These are phyloP conservation scores for Breynia disticha DNA, from an alignment of 441 rosid genomes.

Conservation along the genomic window DNA sequence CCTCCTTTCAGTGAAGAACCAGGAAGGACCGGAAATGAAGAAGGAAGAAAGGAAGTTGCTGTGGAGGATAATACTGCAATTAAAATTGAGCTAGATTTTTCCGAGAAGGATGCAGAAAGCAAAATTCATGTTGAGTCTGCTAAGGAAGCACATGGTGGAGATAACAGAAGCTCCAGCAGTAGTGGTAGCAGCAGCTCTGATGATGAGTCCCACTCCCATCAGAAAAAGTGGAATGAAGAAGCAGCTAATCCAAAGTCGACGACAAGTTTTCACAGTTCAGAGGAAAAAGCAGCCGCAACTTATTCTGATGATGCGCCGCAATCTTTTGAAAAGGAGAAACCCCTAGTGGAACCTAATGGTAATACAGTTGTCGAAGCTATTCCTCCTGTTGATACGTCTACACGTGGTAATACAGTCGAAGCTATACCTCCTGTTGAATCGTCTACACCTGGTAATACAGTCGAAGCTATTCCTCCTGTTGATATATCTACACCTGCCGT, in stretches of 20 bases:
- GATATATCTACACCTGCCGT: constrained; percentile 18
- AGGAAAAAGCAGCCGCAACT: constrained; percentile 16
- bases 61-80: constrained; percentile 15
- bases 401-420: constrained; percentile 27
- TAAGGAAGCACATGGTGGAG: constrained; percentile 19
- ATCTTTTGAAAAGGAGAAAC: constrained; percentile 26
- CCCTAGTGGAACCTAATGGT: constrained; percentile 19
- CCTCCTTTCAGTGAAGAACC: constrained; percentile 23
- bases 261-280: constrained; percentile 5
- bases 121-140: constrained; percentile 22
- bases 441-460: constrained; percentile 25
- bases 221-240: constrained; percentile 28
- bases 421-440: constrained; percentile 16
- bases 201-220: constrained; percentile 33
- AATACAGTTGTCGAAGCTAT: constrained; percentile 23
- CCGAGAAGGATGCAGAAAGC: constrained; percentile 29
- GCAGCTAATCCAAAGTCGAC: constrained; percentile 12
- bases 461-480: constrained; percentile 18
- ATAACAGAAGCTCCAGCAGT: constrained; percentile 14
- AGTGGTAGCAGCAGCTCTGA: constrained; percentile 35
- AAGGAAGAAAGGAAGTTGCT: constrained; percentile 9
- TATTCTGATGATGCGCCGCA: constrained; percentile 24
- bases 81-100: constrained; percentile 13
- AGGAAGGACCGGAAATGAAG: constrained; percentile 16
- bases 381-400: constrained; percentile 15